Evolutionary conservation across 73 alveolate species (phyloP), one percentile per base, ranked within the genome.

Genomic region (Tetrahymena elliotti): DNA sequence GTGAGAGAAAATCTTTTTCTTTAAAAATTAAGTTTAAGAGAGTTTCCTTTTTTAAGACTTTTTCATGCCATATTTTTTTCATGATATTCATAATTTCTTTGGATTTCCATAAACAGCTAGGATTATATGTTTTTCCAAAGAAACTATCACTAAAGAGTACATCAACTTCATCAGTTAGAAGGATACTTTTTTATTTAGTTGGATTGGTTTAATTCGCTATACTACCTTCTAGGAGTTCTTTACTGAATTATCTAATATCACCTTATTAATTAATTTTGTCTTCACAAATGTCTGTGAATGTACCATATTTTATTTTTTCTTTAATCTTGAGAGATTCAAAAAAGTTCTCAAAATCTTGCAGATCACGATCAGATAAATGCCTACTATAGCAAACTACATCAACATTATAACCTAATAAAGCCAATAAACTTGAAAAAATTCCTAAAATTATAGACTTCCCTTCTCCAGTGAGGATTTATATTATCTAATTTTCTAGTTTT

Each of bases 141-240:
- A 95, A 95, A 22, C 84, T 22, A 22, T 47, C 35, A 27, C 97
- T 95, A 31, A 95, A 96, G 84, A 96, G 53, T 8, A 96, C 97
- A 40, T 96, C 98, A 0, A 95, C 98, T 38, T 96, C 98, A 27
- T 96, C 98, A n/a, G 95, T 95, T 13, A 96, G 93, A 12, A 96
- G 83, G 35, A 96, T 53, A 39, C 83, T 92, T 37, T 92, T 40
- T 13, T 15, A 2, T 15, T 37, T 40, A 35, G 35, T 33, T 37
- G 18, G 33, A 39, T 35, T 38, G 38, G 35, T 36, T 96, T 1
- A n/a, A 6, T 38, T 15, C 7, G 95, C 94, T 35, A 33, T n/a
- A 34, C 9, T 36, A 20, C 35, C n/a, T 36, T 41, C 36, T 18
- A 38, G 52, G 11, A 38, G 52, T 38, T 38, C 6, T 38, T 38